Conservation (phyloP, 345 rosid genomes). For the Euphorbia tirucalli region DNA sequence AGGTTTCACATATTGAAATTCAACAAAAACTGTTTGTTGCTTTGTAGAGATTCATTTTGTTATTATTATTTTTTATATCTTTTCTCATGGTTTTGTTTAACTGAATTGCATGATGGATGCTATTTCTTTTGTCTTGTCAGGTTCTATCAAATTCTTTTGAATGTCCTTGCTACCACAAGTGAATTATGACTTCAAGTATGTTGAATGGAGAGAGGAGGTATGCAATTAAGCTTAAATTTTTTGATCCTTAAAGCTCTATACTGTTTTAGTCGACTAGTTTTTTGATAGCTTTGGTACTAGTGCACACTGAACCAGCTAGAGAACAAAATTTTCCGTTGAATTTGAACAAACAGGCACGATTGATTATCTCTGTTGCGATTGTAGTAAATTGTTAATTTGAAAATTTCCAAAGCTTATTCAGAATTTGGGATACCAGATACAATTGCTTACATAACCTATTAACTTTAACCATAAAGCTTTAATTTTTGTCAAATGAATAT, state of each 20-base stretch:
- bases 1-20: not conserved
- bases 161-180: slow-evolving; percentile 40
- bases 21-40: not conserved
- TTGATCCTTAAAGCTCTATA: not conserved
- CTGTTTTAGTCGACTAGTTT: not conserved
- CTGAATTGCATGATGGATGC: slow-evolving; percentile 6
- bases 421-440: not conserved
- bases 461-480: not conserved
- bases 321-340: not conserved
- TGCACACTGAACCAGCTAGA: not conserved
- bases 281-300: not conserved
- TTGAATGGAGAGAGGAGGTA: slow-evolving; percentile 61
- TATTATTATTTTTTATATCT: not conserved
- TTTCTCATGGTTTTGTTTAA: not conserved
- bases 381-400: not conserved
- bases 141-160: slow-evolving; percentile 34
- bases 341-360: not conserved
- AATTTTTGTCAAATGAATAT: not conserved
- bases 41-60: not conserved
- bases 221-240: not conserved
- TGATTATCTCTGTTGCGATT: not conserved
- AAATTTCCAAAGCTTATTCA: not conserved
- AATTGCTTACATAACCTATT: not conserved
- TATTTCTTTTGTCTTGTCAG: slow-evolving; percentile 19
- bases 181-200: slow-evolving; percentile 52